Evolutionary conservation across 306 rosid species (phyloP).

Genomic region (Herpetospermum pedunculosum): DNA sequence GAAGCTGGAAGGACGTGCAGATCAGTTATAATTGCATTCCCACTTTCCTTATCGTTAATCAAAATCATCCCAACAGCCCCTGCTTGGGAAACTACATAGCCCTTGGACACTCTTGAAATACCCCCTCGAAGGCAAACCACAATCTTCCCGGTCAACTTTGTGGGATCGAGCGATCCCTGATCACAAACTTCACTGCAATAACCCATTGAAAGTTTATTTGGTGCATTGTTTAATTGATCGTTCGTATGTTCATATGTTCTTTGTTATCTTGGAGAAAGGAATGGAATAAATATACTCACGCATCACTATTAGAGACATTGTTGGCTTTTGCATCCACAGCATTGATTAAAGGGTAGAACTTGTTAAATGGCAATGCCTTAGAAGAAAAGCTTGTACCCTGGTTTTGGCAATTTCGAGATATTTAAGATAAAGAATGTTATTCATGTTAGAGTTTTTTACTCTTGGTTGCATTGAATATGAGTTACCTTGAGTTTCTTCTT

Average conservation of each 20-base stretch:
- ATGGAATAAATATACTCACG: slow-evolving; percentile 2
- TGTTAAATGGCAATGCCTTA: not conserved
- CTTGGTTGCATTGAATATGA: not conserved
- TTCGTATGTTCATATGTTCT: not conserved
- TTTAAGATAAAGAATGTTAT: not conserved
- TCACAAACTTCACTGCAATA: slow-evolving; percentile 25
- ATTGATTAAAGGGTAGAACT: slow-evolving; percentile 6
- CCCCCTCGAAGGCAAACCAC: slow-evolving; percentile 38
- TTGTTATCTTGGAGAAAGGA: not conserved
- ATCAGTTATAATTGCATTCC: slow-evolving; percentile 20
- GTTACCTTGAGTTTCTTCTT: not conserved
- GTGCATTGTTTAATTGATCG: not conserved
- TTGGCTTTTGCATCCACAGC: slow-evolving; percentile 5
- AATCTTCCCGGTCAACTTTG: slow-evolving; percentile 47
- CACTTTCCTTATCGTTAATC: slow-evolving; percentile 13
- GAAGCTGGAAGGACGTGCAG: slow-evolving; percentile 42
- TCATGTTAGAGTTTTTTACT: not conserved
- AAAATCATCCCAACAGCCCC: slow-evolving; percentile 67
- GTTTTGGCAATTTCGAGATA: not conserved
- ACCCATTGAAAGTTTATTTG: not conserved
- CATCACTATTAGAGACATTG: not conserved
- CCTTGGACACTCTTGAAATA: slow-evolving; percentile 17
- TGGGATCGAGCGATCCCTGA: slow-evolving; percentile 29
- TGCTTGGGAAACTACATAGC: slow-evolving; percentile 16
- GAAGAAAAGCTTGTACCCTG: not conserved